Base-by-base conservation (phyloP, 1,284 basidiomycete species). In the Agroathelia rolfsii region DNA sequence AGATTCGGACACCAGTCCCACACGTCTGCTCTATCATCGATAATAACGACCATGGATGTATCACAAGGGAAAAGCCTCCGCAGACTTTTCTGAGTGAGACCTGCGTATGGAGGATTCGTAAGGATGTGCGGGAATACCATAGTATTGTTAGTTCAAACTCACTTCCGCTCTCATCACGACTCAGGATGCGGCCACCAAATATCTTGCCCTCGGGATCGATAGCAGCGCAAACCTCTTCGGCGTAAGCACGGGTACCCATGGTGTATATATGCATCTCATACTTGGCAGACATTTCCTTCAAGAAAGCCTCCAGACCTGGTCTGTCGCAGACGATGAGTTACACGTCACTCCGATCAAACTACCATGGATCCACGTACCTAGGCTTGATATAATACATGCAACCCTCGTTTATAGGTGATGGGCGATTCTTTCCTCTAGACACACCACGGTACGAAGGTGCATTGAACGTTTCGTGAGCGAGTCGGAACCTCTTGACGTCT, bases 191-290 rank as follows among this genome's bases (percentile, higher is more conserved):
- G 26, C 81, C 82, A 28, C 86, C 84, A 49, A 98, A 98, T 40
- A 86, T 68, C 52, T 69, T 77, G 10, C 80, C 79, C 35, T 84
- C 76, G 7, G 93, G 88, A 60, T 98, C 94, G 51, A 98, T 86
- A 22, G 90, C 79, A 36, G 80, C 75, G 60, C 92, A 96, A 11
- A 97, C 92, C 55, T 92, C 78, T 57, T 93, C 86, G 24, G 94
- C 94, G 56, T 98, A 98, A 27, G 90, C 84, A 26, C 94, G 75
- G 12, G 94, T 97, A 35, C 94, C 94, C 92, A 98, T 98, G 16
- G 94, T 98, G 61, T 98, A 98, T 31, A 98, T 92, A 56, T 98
- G 94, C 85, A 98, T 88, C 60, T 98, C 90, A 58, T 95, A 98
- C 49, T 83, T 79, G 36, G 68, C 59, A 27, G 84, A 72, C 43